Percentiles rank a stretch among this genome's conserved stretches.
Conservation (phyloP, 257 asterid genomes). For the Nyctanthes arbortristis region DNA sequence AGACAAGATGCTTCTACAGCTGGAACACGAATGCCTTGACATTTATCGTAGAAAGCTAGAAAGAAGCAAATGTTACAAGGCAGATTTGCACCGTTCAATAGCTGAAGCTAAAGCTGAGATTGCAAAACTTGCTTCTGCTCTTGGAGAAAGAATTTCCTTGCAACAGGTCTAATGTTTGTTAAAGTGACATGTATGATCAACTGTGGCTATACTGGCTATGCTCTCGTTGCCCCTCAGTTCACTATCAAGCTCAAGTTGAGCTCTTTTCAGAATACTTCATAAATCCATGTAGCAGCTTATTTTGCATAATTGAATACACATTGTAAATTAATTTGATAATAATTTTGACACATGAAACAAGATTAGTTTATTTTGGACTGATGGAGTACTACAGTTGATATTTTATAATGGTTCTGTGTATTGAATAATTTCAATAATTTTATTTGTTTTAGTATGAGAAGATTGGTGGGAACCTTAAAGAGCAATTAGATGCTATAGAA, state of each 20-base stretch:
- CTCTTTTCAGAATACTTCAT: background rate
- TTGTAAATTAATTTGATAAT: background rate
- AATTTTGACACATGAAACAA: background rate
- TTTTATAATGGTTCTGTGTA: background rate
- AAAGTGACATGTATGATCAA: background rate
- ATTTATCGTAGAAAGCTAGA: slow-evolving; percentile 70
- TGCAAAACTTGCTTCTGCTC: slow-evolving; percentile 55
- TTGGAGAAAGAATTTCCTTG: slow-evolving; percentile 56
- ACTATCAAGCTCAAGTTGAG: background rate
- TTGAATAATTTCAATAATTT: slow-evolving; percentile 8
- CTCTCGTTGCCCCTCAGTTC: background rate
- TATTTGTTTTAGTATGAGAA: slow-evolving; percentile 41
- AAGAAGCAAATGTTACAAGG: slow-evolving; percentile 55
- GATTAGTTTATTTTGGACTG: background rate
- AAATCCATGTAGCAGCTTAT: background rate
- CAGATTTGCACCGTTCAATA: slow-evolving; percentile 58
- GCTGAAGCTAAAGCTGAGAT: slow-evolving; percentile 68
- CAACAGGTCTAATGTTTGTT: slow-evolving; percentile 42
- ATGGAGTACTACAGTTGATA: background rate
- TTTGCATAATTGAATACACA: slow-evolving; percentile 3
- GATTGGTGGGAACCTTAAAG: slow-evolving; percentile 54
- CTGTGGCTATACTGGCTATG: background rate
- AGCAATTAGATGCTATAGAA: slow-evolving; percentile 46
- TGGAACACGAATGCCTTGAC: slow-evolving; percentile 85
- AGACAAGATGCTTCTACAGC: slow-evolving; percentile 70